Evolutionary conservation across 2,329 filamentous ascomycete genomes (phyloP).

Genomic region (Clonostachys sp.): DNA sequence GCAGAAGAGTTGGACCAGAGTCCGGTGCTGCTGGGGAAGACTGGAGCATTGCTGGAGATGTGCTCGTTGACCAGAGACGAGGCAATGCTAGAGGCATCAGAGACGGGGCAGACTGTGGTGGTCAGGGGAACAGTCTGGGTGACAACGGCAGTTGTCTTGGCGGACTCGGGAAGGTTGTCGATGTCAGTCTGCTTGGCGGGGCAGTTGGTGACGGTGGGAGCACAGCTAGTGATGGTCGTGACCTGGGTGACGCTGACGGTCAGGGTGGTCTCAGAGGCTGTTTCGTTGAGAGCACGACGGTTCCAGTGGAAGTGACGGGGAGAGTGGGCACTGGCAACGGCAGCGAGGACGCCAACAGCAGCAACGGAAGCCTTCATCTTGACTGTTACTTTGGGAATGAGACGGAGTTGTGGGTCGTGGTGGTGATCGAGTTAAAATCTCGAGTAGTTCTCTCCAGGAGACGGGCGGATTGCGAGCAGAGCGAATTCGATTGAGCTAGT

Average conservation of each 20-base stretch:
- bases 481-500: slow-evolving; percentile 5
- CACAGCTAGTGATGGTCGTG: slow-evolving; percentile 54
- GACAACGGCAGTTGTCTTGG: slow-evolving; percentile 23
- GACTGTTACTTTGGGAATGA: slow-evolving; percentile 4
- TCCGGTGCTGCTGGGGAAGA: neutral
- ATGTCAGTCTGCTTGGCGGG: slow-evolving; percentile 25
- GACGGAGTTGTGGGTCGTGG: neutral
- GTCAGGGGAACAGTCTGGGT: slow-evolving; percentile 33
- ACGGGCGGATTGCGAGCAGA: neutral
- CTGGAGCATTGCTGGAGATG: slow-evolving; percentile 19
- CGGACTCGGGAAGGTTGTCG: slow-evolving; percentile 25
- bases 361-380: slow-evolving; percentile 44
- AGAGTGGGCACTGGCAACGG: slow-evolving; percentile 32
- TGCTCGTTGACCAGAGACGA: slow-evolving; percentile 28
- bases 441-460: slow-evolving; percentile 1
- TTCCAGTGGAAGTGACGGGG: slow-evolving; percentile 22
- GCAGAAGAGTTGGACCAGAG: neutral
- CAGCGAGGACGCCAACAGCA: slow-evolving; percentile 37
- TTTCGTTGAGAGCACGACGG: slow-evolving; percentile 19
- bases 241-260: slow-evolving; percentile 50
- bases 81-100: slow-evolving; percentile 32
- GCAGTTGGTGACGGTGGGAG: slow-evolving; percentile 54
- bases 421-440: too few species aligned
- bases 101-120: slow-evolving; percentile 39
- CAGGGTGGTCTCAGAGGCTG: slow-evolving; percentile 27